Conservation (phyloP, 2,329 filamentous ascomycete species). For the Monosporascus sp. region DNA sequence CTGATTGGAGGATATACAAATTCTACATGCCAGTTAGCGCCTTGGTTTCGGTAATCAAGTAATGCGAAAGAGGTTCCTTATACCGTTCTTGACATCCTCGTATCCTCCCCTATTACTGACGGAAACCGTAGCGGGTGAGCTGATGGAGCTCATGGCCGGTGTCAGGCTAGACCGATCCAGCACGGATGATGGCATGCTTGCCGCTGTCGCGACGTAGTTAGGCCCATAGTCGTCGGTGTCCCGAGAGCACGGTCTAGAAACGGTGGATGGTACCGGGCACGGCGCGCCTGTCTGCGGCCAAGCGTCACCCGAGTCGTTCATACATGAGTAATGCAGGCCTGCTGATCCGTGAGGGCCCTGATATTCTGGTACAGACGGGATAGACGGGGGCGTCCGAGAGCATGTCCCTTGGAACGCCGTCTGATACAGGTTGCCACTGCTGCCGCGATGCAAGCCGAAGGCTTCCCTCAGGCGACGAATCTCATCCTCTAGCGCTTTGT, state of each 20-base stretch:
- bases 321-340: conserved; percentile 25
- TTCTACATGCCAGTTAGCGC: conserved; percentile 25
- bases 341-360: conserved; percentile 35
- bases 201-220: conserved; percentile 45
- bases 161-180: conserved; percentile 29
- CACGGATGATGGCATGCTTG: conserved; percentile 42
- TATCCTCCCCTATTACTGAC: conserved; percentile 29
- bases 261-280: conserved; percentile 41
- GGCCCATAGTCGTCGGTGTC: conserved; percentile 42
- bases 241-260: conserved; percentile 48
- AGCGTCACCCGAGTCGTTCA: conserved; percentile 39
- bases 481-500: conserved; percentile 50
- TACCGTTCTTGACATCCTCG: conserved; percentile 30
- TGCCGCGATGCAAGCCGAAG: conserved; percentile 34
- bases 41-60: conserved; percentile 12
- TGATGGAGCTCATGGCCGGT: conserved; percentile 24
- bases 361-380: conserved; percentile 37
- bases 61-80: conserved; percentile 8
- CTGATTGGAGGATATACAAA: conserved; percentile 26
- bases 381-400: conserved; percentile 41
- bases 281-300: conserved; percentile 39
- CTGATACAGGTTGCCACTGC: conserved; percentile 19
- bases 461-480: conserved; percentile 40
- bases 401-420: conserved; percentile 29
- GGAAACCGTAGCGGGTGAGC: conserved; percentile 13